Evolutionary conservation across 805 yeast species (phyloP).

Genomic region (Cyberlindnera maritima): DNA sequence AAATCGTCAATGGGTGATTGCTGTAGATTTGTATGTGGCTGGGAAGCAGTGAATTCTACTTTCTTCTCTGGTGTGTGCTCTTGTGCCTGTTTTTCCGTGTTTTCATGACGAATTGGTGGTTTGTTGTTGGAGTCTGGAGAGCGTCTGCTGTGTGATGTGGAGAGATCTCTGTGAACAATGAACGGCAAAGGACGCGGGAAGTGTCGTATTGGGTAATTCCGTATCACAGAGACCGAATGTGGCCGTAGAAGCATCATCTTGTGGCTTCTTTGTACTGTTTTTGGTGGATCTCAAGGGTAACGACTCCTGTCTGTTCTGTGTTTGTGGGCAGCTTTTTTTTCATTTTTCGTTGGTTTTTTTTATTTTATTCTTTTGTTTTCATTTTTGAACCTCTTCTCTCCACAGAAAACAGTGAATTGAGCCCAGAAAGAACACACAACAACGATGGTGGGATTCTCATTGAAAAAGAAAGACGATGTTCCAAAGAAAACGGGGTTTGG

Average conservation of each 20-base stretch:
- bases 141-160: not conserved
- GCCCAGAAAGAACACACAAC: not conserved
- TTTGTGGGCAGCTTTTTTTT: not conserved
- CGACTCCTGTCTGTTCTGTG: not conserved
- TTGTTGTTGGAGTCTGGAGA: not conserved
- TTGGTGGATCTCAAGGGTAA: too few species aligned
- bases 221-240: not conserved
- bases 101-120: not conserved
- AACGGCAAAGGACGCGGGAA: not conserved
- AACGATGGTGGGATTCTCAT: constrained; percentile 37
- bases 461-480: constrained; percentile 30
- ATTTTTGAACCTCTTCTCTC: not conserved
- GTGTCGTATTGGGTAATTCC: not conserved
- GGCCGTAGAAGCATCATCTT: not conserved
- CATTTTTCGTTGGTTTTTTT: not conserved
- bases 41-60: too few species aligned
- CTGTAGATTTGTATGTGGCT: not conserved
- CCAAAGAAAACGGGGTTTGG: constrained; percentile 18
- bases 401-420: not conserved
- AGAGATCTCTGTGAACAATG: constrained; percentile 1
- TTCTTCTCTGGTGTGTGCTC: not conserved
- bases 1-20: constrained; percentile 12
- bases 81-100: not conserved
- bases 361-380: not conserved
- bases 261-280: not conserved